Base-by-base conservation (phyloP, 2,329 filamentous ascomycete genomes). In the Verticillium alfalfae region DNA sequence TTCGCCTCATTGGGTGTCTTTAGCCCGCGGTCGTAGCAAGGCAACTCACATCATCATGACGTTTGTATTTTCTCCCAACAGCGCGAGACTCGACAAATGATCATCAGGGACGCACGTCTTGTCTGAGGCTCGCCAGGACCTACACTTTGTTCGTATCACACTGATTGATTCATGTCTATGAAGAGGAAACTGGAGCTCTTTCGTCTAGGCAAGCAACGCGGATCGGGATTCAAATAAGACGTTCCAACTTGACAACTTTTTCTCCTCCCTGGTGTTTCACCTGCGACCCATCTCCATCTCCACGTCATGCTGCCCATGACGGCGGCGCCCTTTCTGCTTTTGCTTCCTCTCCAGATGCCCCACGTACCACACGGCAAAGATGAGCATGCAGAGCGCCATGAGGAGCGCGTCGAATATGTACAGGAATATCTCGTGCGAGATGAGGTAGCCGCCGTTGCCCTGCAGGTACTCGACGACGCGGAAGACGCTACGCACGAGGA, bases 351-450 rank as follows among this genome's bases (percentile, higher is more conserved):
- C 56, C 13, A 64, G 36, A 5, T 60, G 54, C 10, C 52, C 54
- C 2, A 62, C 58, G 12, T 52, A 52, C 45, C 45, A 52, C 12
- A 52, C 22, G 1, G 45, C 62, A 63, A 64, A 63, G 13, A 64
- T 60, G n/a, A 76, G 70, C 16, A 75, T 75, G 66, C 86, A 86
- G 57, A 68, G 38, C 1, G 85, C 66, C 84, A 86, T 86, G 10
- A 84, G 70, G 0, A 68, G 66, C 1, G 77, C 79, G 71, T 87
- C 84, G 60, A 87, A 86, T 31, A 85, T 75, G 67, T 82, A 85
- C 64, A 87, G 86, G 70, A 79, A 86, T 77, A 79, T 83, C 70
- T 87, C 84, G 65, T 84, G 81, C n/a, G 80, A 76, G 26, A 86
- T 66, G 6, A 77, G 31, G 75, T 72, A 54, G 79, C 72, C 73